Conservation (phyloP, 306 rosid species). For the Fragaria iinumae region DNA sequence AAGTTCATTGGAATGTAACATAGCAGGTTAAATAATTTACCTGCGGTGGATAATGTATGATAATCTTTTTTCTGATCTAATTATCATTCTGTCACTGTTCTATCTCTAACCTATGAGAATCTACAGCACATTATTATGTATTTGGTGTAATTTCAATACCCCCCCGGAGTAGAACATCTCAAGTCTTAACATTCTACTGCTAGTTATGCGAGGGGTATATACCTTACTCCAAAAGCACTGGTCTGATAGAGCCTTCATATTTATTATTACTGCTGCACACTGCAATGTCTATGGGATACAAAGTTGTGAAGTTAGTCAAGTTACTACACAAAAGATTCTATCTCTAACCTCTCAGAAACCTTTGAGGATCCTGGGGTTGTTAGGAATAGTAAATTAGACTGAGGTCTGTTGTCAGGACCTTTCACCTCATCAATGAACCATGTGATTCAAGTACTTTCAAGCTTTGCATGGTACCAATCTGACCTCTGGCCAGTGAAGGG, state of each 20-base stretch:
- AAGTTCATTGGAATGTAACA: not conserved
- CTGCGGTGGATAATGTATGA: constrained; percentile 12
- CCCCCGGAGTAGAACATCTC: not conserved
- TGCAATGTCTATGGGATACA: not conserved
- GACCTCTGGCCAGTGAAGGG: not conserved
- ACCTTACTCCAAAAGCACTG: not conserved
- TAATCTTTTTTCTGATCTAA: constrained; percentile 3
- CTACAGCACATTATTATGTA: not conserved
- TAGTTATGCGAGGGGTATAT: not conserved
- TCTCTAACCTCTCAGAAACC: not conserved
- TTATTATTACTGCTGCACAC: not conserved
- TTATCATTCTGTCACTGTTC: not conserved
- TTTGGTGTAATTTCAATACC: not conserved
- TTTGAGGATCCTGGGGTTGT: not conserved
- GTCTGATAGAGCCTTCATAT: not conserved
- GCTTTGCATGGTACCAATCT: constrained; percentile 5
- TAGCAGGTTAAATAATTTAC: constrained; percentile 22
- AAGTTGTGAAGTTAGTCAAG: not conserved
- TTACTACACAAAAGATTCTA: not conserved
- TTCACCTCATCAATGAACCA: not conserved
- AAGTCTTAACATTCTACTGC: not conserved
- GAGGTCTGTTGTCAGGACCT: not conserved
- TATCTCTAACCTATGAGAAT: not conserved
- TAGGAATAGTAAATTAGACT: not conserved
- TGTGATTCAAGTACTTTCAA: constrained; percentile 8